A percentile compares a stretch with the other conserved stretches of the same genome.
Conservation (phyloP, 495 filamentous ascomycete species). For the Penicillium tannophilum region DNA sequence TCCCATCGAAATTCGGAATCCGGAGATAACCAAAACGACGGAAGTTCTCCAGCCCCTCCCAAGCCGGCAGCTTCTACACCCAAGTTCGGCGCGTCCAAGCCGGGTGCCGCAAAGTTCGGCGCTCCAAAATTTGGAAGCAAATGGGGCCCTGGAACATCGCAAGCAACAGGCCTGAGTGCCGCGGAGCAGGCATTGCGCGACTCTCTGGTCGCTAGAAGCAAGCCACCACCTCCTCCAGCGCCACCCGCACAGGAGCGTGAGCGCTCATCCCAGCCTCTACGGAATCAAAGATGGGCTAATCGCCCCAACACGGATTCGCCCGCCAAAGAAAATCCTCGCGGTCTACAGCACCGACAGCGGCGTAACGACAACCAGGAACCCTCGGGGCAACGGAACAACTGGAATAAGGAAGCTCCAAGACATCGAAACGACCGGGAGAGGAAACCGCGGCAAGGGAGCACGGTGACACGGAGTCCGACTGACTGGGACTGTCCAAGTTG, state of each 20-base stretch:
- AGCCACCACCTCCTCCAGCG: slow-evolving; percentile 9
- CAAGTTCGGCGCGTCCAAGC: slow-evolving; percentile 9
- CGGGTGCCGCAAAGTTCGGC: background rate
- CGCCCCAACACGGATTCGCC: background rate
- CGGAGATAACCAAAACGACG: slow-evolving; percentile 17
- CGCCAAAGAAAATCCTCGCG: background rate
- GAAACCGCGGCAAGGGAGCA: background rate
- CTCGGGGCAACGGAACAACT: background rate
- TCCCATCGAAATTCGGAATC: slow-evolving; percentile 24
- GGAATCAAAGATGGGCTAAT: background rate
- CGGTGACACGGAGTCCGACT: background rate
- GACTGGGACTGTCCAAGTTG: slow-evolving; percentile 17
- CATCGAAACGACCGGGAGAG: background rate
- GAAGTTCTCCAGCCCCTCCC: background rate
- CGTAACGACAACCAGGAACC: background rate
- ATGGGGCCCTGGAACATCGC: slow-evolving; percentile 28
- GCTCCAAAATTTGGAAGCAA: slow-evolving; percentile 27
- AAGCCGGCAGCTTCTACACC: slow-evolving; percentile 12
- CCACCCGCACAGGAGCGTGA: slow-evolving; percentile 2
- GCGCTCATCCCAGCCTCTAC: background rate
- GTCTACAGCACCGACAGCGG: background rate
- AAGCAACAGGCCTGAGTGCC: slow-evolving; percentile 32
- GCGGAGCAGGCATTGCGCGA: slow-evolving; percentile 41
- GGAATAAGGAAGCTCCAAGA: background rate
- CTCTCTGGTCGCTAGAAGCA: slow-evolving; percentile 26